Evolutionary conservation across 2,329 filamentous ascomycete species (phyloP).

Genomic region (Boeremia exigua): DNA sequence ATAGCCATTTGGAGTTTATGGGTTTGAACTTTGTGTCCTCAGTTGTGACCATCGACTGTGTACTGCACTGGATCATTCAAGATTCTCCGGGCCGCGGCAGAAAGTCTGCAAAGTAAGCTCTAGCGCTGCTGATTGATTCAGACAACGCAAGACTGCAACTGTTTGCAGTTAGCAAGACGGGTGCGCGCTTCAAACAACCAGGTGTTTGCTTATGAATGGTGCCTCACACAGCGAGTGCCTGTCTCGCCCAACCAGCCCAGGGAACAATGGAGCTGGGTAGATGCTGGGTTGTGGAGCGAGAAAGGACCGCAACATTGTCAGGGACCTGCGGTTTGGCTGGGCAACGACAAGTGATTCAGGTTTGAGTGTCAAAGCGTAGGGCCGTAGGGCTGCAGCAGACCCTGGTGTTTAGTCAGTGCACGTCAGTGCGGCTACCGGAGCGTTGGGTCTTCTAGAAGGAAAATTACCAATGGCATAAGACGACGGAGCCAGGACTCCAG

Average conservation of each 20-base stretch:
- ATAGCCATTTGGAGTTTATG: no score
- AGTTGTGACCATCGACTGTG: no score
- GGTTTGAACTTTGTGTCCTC: no score
- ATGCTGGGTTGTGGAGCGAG: background rate
- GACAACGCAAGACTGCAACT: background rate
- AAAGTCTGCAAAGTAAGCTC: background rate
- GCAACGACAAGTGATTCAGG: background rate
- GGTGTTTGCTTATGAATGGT: background rate
- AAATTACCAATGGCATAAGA: constrained; percentile 19
- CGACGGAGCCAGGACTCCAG: background rate
- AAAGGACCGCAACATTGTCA: constrained; percentile 1
- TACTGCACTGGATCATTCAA: no score
- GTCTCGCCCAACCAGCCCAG: background rate
- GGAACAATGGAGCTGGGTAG: background rate
- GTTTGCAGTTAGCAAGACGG: background rate
- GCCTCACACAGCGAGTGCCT: constrained; percentile 1
- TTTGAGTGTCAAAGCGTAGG: constrained; percentile 6
- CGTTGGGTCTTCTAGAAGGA: constrained; percentile 22
- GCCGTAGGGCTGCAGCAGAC: constrained; percentile 18
- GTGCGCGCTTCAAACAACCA: background rate
- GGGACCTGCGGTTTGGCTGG: constrained; percentile 7
- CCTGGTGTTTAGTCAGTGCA: constrained; percentile 19
- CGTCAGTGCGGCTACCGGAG: constrained; percentile 11
- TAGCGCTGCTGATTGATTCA: background rate
- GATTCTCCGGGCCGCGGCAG: background rate